Conservation (phyloP, 768 basidiomycete genomes). For the Tylopilus plumbeoviolaceoides region DNA sequence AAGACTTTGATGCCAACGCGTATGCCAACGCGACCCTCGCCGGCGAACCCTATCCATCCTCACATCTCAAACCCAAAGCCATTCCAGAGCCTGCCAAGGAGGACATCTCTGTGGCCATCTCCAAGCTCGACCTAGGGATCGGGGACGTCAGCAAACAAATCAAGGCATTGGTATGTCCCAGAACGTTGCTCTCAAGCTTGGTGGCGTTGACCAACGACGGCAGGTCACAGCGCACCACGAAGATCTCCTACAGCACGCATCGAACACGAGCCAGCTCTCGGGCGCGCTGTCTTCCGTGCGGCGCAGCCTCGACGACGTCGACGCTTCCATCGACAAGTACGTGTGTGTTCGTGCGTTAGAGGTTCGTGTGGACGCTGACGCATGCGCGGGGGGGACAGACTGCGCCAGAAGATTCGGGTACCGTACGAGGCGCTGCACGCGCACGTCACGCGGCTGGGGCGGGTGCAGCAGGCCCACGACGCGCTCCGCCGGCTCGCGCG, state of each 20-base stretch:
- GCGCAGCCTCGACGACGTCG: slow-evolving; percentile 68
- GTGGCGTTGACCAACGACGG: too few relatives aligned
- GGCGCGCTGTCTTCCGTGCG: slow-evolving; percentile 66
- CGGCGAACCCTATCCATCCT: slow-evolving; percentile 66
- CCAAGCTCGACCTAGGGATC: slow-evolving; percentile 81
- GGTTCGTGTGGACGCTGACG: too few relatives aligned
- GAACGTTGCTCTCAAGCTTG: not conserved
- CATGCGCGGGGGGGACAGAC: slow-evolving; percentile 29
- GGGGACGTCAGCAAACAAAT: slow-evolving; percentile 93
- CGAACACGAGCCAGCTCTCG: slow-evolving; percentile 65
- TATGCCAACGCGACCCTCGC: slow-evolving; percentile 91
- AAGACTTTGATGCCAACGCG: slow-evolving; percentile 80
- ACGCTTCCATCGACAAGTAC: slow-evolving; percentile 73
- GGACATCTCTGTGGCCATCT: slow-evolving; percentile 85
- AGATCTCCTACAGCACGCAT: slow-evolving; percentile 76
- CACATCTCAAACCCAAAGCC: slow-evolving; percentile 15
- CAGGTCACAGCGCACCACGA: slow-evolving; percentile 85
- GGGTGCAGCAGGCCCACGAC: slow-evolving; percentile 80
- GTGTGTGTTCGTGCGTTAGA: slow-evolving; percentile 11
- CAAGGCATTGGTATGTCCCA: slow-evolving; percentile 63
- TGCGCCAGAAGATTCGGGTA: slow-evolving; percentile 79
- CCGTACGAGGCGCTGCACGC: slow-evolving; percentile 75
- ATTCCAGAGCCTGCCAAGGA: slow-evolving; percentile 63
- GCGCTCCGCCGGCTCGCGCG: slow-evolving; percentile 79
- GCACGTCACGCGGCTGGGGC: slow-evolving; percentile 69